Evolutionary conservation across 2,329 filamentous ascomycete species (phyloP).

Genomic region (Calonectria ilicicola): DNA sequence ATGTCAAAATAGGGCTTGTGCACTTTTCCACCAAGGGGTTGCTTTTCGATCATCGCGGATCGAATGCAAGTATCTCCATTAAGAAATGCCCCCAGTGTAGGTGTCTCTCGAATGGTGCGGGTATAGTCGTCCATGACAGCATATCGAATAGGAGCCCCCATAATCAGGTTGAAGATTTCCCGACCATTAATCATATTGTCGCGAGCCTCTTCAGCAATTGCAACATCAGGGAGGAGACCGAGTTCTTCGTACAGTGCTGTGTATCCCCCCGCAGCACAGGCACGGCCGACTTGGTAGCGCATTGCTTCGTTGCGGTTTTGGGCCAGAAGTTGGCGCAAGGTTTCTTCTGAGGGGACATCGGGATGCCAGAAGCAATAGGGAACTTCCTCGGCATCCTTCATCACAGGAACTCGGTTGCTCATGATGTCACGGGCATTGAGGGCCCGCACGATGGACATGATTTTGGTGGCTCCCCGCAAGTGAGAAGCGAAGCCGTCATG

Average conservation of each 20-base stretch:
- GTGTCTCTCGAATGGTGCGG: background rate
- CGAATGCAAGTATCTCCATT: background rate
- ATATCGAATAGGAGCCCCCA: background rate
- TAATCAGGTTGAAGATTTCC: background rate
- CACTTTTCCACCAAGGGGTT: background rate
- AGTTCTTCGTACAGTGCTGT: background rate
- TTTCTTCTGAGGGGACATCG: background rate
- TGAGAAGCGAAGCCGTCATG: background rate
- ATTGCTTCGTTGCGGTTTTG: background rate
- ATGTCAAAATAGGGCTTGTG: background rate
- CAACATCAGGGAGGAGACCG: background rate
- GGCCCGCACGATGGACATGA: background rate
- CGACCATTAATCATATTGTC: background rate
- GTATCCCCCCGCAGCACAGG: background rate
- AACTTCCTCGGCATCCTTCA: background rate
- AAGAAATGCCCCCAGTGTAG: background rate
- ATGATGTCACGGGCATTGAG: background rate
- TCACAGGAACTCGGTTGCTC: background rate
- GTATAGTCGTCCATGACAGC: background rate
- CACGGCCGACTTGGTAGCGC: background rate
- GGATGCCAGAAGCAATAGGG: background rate
- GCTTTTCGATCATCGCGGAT: background rate
- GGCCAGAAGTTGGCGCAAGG: background rate
- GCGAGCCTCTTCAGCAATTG: background rate
- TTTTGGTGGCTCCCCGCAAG: background rate